A percentile compares a stretch with the other conserved stretches of the same genome.
phyloP scores from a whole-genome alignment of 192 early-diverging fungal species.

The Rhizophlyctis rosea region DNA sequence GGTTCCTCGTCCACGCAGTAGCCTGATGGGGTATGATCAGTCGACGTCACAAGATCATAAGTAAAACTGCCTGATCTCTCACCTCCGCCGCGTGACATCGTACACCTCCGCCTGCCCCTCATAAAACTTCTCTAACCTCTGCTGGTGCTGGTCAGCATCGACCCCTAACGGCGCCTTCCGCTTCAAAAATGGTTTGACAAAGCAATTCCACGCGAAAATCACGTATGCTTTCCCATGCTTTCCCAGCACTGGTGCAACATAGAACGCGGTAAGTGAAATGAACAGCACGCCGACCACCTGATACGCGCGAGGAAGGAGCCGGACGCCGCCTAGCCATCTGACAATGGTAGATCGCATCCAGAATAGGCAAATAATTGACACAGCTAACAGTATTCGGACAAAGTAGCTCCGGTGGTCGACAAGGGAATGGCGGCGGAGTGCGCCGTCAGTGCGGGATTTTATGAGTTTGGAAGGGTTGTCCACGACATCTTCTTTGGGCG shows the following conservation, averaged over 20 bases:
- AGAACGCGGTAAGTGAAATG: too few relatives aligned
- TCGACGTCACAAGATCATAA: not conserved
- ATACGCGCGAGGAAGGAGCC: too few relatives aligned
- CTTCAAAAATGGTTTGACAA: conserved; percentile 61
- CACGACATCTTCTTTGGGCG: not conserved
- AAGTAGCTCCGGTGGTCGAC: not conserved
- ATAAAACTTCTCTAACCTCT: conserved; percentile 76
- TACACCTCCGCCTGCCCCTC: conserved; percentile 75
- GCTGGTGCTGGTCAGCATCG: conserved; percentile 63
- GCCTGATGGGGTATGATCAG: not conserved
- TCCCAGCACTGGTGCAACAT: too few relatives aligned
- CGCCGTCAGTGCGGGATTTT: not conserved
- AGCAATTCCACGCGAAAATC: conserved; percentile 67
- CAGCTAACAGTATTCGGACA: too few relatives aligned
- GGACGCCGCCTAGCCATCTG: too few relatives aligned
- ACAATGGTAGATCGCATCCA: too few relatives aligned
- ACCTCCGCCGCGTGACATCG: conserved; percentile 69
- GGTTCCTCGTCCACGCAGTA: conserved; percentile 71
- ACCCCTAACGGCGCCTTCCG: conserved; percentile 52
- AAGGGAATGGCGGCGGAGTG: not conserved
- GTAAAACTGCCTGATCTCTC: too few relatives aligned
- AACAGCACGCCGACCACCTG: too few relatives aligned
- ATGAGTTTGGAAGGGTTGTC: not conserved
- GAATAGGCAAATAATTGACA: too few relatives aligned
- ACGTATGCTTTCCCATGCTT: too few relatives aligned